phyloP scores from a whole-genome alignment of 306 rosid species.

The Potentilla sterilis region DNA sequence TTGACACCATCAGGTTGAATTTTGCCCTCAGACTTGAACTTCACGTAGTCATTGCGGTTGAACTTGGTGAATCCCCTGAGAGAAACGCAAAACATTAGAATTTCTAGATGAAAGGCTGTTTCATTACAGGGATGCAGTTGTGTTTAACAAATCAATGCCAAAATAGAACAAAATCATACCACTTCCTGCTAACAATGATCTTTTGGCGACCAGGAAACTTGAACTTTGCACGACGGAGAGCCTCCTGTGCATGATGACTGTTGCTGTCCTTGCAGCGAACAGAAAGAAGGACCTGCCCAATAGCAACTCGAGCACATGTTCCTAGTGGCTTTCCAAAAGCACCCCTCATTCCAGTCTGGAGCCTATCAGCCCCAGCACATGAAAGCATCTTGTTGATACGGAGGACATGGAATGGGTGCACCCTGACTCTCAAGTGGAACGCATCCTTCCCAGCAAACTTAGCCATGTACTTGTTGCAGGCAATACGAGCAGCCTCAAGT shows the following conservation, averaged over 20 bases:
- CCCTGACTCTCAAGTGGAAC: too few species aligned
- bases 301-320: slow-evolving; percentile 70
- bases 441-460: slow-evolving; percentile 52
- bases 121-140: neutral
- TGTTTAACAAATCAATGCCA: neutral
- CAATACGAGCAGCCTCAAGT: slow-evolving; percentile 77
- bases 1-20: slow-evolving; percentile 68
- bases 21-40: slow-evolving; percentile 51
- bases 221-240: slow-evolving; percentile 83
- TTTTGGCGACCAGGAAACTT: slow-evolving; percentile 57
- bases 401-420: slow-evolving; percentile 67
- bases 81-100: neutral
- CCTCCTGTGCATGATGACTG: slow-evolving; percentile 78
- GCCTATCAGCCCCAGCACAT: slow-evolving; percentile 95
- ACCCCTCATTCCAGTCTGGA: slow-evolving; percentile 91
- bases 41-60: slow-evolving; percentile 55
- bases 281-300: slow-evolving; percentile 80
- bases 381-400: slow-evolving; percentile 93
- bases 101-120: neutral
- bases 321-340: slow-evolving; percentile 88
- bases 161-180: slow-evolving; percentile 38
- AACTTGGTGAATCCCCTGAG: slow-evolving; percentile 78
- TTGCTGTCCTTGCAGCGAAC: slow-evolving; percentile 71
- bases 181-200: slow-evolving; percentile 48
- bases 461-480: slow-evolving; percentile 80